Evolutionary conservation across 768 basidiomycete species (phyloP), one percentile per base, ranked within the genome.

Genomic region (Leucosporidium scottii): DNA sequence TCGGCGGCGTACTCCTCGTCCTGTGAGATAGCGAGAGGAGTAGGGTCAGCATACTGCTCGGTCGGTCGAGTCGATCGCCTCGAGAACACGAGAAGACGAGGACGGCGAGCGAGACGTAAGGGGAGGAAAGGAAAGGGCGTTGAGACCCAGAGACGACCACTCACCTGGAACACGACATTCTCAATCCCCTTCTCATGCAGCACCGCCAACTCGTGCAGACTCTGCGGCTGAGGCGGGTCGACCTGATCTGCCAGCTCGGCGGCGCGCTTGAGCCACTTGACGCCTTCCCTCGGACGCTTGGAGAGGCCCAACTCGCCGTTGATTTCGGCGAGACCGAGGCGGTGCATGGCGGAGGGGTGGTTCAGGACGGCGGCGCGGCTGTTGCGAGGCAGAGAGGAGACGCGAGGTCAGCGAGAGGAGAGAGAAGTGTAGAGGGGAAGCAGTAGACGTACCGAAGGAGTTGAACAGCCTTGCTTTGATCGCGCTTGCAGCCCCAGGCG

Each of bases 181-280:
- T 97, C 89, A 64, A 99, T 86, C n/a, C 96, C 96, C n/a, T 89
- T 84, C 76, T 97, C 96, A 74, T 98, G 94, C 50, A 98, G 81
- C 69, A 89, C 80, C 15, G 87, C 96, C n/a, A 98, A 85, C 78
- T 97, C 94, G 77, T 97, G 92, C 31, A 99, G 81, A 1, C 93
- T 93, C 76, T 98, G 93, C 23, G 72, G 72, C 54, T 70, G 69
- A 0, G 69, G 69, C 39, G 72, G 72, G 44, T 75, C 74, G 58
- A 66, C 71, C 39, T 68, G 59, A 49, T 76, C 73, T 10, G 81
- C 80, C 61, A 80, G 85, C 78, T 98, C 96, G 8, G 93, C 93
- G 47, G 92, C 92, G 62, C 96, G 85, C 79, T 98, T 98, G 70
- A 99, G 84, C 93, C 93, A 98, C 80, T 96, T 96, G 73, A 98